phyloP scores from a whole-genome alignment of 2,329 filamentous ascomycete species.

The Pseudogymnoascus sp. region DNA sequence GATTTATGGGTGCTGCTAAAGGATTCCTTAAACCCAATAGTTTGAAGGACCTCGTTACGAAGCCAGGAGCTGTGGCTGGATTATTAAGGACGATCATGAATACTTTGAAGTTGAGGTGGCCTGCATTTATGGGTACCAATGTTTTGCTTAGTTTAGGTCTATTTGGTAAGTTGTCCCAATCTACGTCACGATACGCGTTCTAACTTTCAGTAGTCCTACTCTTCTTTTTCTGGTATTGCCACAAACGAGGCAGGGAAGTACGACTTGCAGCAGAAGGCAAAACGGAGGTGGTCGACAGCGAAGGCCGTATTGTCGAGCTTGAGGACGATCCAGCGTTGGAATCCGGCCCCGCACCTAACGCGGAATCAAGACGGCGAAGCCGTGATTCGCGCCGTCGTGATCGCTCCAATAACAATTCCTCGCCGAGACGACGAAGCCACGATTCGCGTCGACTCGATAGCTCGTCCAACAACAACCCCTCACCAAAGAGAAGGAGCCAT shows the following conservation, averaged over 20 bases:
- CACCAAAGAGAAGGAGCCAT: neutral
- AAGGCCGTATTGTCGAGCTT: constrained; percentile 21
- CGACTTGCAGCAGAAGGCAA: constrained; percentile 43
- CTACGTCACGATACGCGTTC: neutral
- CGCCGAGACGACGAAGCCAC: neutral
- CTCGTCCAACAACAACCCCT: neutral
- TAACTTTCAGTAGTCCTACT: constrained; percentile 53
- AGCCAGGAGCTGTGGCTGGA: constrained; percentile 75
- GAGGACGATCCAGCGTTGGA: constrained; percentile 21
- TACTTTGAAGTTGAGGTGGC: constrained; percentile 79
- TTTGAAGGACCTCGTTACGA: constrained; percentile 71
- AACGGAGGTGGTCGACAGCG: constrained; percentile 16
- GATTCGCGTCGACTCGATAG: neutral
- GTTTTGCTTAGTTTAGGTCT: constrained; percentile 83
- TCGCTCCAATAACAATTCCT: neutral
- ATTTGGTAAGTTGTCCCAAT: constrained; percentile 56
- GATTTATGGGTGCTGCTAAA: constrained; percentile 49
- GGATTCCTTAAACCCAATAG: constrained; percentile 63
- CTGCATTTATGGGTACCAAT: constrained; percentile 84
- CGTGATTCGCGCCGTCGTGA: neutral
- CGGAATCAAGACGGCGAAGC: neutral
- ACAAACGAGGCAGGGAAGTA: constrained; percentile 85
- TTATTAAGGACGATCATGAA: constrained; percentile 88
- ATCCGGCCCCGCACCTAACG: neutral
- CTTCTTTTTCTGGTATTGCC: constrained; percentile 95